phyloP scores from a whole-genome alignment of 1,139 yeast genomes.

The Saccharomyces hybrid region DNA sequence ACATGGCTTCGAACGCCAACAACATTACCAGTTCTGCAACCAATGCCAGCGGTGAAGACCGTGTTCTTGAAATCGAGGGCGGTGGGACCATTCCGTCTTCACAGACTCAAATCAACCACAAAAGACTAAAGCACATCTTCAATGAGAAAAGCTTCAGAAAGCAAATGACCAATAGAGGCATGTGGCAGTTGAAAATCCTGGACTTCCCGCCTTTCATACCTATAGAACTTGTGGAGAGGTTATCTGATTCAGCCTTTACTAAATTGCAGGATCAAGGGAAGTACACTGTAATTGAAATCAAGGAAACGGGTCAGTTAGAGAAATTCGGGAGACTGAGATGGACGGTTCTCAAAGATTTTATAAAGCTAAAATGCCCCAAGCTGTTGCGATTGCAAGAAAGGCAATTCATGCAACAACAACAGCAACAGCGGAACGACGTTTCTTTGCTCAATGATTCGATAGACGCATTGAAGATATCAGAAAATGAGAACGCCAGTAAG shows the following conservation, averaged over 20 bases:
- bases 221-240: constrained; percentile 17
- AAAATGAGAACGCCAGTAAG: constrained; percentile 8
- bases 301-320: constrained; percentile 19
- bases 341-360: constrained; percentile 31
- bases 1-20: neutral
- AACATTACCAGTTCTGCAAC: neutral
- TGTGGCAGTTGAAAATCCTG: constrained; percentile 28
- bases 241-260: constrained; percentile 3
- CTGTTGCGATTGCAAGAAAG: constrained; percentile 15
- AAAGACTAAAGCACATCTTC: constrained; percentile 25
- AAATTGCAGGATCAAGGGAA: constrained; percentile 7
- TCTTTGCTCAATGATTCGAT: constrained; percentile 2
- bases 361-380: constrained; percentile 28
- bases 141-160: constrained; percentile 30
- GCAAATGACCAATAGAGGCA: constrained; percentile 32
- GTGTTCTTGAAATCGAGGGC: neutral
- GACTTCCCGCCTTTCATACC: constrained; percentile 31
- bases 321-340: constrained; percentile 28
- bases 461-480: constrained; percentile 3
- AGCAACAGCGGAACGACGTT: neutral
- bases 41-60: neutral
- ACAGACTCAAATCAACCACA: constrained; percentile 10
- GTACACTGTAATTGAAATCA: constrained; percentile 4
- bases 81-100: constrained; percentile 6
- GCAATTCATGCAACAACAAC: neutral